Conservation (phyloP, 306 rosid species). For the Casuarina equisetifolia region DNA sequence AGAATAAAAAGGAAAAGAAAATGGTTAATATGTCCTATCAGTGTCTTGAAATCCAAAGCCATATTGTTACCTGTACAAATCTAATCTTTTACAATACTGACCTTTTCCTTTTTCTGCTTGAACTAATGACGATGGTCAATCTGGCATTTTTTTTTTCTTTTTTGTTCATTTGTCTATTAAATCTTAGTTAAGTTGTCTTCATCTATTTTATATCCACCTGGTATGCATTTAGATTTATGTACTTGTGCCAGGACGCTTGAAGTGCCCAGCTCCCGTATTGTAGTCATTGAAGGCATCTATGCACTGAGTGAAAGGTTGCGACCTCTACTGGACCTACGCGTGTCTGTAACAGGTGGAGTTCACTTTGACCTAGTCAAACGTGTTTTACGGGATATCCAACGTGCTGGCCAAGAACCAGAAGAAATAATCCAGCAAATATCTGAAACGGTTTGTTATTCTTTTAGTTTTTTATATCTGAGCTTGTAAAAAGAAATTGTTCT, state of each 20-base stretch:
- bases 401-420: constrained; percentile 99
- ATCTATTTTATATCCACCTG: constrained; percentile 3
- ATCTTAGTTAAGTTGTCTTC: not conserved
- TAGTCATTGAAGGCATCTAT: constrained; percentile 95
- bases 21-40: not conserved
- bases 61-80: not conserved
- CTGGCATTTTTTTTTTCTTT: not conserved
- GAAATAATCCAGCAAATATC: constrained; percentile 99
- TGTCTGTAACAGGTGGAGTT: constrained; percentile 98
- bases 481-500: constrained; percentile 14
- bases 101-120: not conserved
- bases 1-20: not conserved
- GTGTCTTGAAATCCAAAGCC: not conserved
- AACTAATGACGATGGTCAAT: not conserved
- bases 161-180: not conserved
- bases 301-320: constrained; percentile 94
- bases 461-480: constrained; percentile 12
- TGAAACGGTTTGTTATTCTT: constrained; percentile 65
- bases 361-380: constrained; percentile 98
- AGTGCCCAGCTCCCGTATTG: constrained; percentile 83
- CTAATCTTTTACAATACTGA: no score
- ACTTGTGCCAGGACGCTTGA: constrained; percentile 82
- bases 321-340: constrained; percentile 87
- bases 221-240: constrained; percentile 16
- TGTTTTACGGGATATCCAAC: constrained; percentile 93